Evolutionary conservation across 768 basidiomycete genomes (phyloP).

Genomic region (Dentipellis fragilis): DNA sequence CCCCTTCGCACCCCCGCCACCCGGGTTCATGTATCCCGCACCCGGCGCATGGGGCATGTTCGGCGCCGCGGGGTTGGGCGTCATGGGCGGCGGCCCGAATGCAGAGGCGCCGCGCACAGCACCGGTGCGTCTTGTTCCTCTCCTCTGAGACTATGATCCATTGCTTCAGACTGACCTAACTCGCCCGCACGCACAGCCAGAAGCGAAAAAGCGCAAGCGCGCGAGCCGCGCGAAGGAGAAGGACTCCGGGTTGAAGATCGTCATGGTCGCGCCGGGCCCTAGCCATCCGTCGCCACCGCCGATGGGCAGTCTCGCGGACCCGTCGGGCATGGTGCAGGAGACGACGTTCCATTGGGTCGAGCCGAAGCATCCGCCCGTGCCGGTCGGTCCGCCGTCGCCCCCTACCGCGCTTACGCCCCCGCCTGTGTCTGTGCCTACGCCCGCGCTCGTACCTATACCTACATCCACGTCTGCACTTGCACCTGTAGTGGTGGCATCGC

Average conservation of each 20-base stretch:
- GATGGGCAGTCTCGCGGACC: not conserved
- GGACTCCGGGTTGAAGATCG: not conserved
- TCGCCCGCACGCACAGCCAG: not conserved
- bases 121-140: too few relatives aligned
- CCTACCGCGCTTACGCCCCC: too few relatives aligned
- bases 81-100: too few relatives aligned
- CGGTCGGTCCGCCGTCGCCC: not conserved
- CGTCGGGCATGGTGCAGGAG: not conserved
- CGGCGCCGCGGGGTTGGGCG: not conserved
- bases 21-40: conserved; percentile 7
- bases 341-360: not conserved
- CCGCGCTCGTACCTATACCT: not conserved
- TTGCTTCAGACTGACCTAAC: not conserved
- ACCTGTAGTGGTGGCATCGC: too few relatives aligned
- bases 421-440: not conserved
- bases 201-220: not conserved
- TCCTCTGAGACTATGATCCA: too few relatives aligned
- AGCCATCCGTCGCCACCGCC: not conserved
- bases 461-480: not conserved
- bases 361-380: not conserved
- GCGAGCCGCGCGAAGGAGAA: not conserved
- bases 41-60: conserved; percentile 1
- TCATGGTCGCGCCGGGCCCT: not conserved
- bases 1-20: conserved; percentile 9
- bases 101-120: too few relatives aligned